Evolutionary conservation across 306 rosid species (phyloP), one percentile per base, ranked within the genome.

Genomic region (Vigna mungo): DNA sequence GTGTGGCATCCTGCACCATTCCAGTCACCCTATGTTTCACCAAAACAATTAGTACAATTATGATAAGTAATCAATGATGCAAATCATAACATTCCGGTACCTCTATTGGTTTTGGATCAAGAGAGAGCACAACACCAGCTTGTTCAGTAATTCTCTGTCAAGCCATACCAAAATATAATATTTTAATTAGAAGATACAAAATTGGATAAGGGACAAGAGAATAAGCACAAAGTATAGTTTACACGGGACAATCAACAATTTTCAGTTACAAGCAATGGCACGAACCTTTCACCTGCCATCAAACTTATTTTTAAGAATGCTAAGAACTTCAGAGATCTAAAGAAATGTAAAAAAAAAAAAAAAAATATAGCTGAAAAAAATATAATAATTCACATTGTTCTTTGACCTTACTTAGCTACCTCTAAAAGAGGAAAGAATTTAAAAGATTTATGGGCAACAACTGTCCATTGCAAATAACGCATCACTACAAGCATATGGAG

Each of bases 1-100:
- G 98, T 93, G 93, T 96, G 99, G 86, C 92, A 86, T 78, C 99
- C 98, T 20, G 99, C 99, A 72, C 99, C 98, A 69, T 96, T 96
- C 99, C 98, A 96, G 78, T 96, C 98, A 83, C 99, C 99, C 99
- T 96, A 86, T 23, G 76, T 77, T 68, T 79, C 46, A 37, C 37
- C 71, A 72, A 51, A 59, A 78, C 39, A 34, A 39, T 70, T 73
- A 78, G 73, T 30, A 74, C 27, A 20, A 36, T 6, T 30, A 8
- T 27, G 18, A 72, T 25, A 37, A 20, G 78, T 36, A 78, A 60
- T 41, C 66, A 63, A 37, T 46, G 39, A 23, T 27, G 54, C 18
- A n/a, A 76, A 69, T 20, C 9, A 21, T 36, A 76, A 18, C 44
- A 58, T 46, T 52, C 48, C 60, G 32, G 60, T 87, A 96, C 99